Evolutionary conservation across 179 eudicot genomes (phyloP), one percentile per base, ranked within the genome.

Genomic region (Carnegiea gigantea): DNA sequence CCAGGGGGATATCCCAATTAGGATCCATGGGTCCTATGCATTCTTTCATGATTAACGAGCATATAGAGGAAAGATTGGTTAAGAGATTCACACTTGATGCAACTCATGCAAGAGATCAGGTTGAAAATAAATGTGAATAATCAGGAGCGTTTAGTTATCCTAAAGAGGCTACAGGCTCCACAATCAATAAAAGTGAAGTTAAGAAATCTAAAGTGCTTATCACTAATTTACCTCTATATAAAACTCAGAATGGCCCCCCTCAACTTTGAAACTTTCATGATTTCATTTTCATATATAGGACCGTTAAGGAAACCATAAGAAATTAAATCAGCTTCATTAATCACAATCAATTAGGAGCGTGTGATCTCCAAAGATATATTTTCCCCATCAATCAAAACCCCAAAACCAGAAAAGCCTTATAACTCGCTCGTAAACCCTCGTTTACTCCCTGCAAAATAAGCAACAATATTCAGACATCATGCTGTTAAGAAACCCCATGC

Each of bases 401-500:
- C 30, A 62, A 1, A 23, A 23, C 0, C 68, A 21, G 44, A 5
- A 0, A 62, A 62, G 3, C 68, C 68, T 23, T 18, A 21, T 6
- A 21, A n/a, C 28, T 40, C 44, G 3, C 44, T 40, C 44, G 9
- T 7, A 40, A 40, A 40, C 44, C 68, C 28, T 57, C 62, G 8
- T 57, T 18, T 18, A 15, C n/a, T 57, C 62, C n/a, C n/a, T 57
- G n/a, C 21, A 18, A 57, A 57, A 57, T 6, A 17, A 57, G 62
- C 62, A 57, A 57, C 30, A 62, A 23, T 8, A 8, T 62, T n/a
- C 11, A 62, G 68, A 62, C 2, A 62, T 62, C 68, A 86, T 86
- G 88, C 26, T 84, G 70, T 51, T 86, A 21, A 86, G 79, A 78
- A 80, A 65, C 81, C 77, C 90, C 73, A 80, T 83, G 59, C 86